Base-by-base conservation (phyloP, 768 basidiomycete species). In the Candolleomyces efflorescens region DNA sequence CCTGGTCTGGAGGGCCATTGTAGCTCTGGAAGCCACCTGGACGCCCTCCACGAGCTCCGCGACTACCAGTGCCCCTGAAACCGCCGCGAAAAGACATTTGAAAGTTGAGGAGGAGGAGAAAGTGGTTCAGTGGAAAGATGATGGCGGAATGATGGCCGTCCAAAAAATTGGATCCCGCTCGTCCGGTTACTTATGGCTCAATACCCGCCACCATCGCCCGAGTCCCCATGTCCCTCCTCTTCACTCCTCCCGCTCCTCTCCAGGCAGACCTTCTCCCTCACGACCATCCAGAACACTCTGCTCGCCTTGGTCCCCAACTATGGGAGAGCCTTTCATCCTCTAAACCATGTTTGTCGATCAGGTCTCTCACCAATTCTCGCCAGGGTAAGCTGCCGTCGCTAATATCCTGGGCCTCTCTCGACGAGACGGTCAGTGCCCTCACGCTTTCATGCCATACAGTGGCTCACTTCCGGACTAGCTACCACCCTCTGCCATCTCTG, bases 1-100 rank as follows among this genome's bases (percentile, higher is more conserved):
- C 89, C 51, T 80, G 80, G 46, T 90, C 89, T 48, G 92, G 92
- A 66, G 92, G 92, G 10, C 92, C 91, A 17, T 74, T 58, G 65
- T 92, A 89, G 45, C 88, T 79, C 59, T 85, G 87, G 61, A 83
- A 79, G 62, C 83, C 87, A 46, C 87, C 87, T 10, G 89, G 77
- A n/a, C 83, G 82, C 46, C 57, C 57, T 43, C 57, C 51, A 13
- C 57, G 50, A 17, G 26, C 27, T 51, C 49, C 49, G 10, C 49
- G 23, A 27, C 49, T 27, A 51, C 49, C 49, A 26, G 26, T 4
- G 49, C 49, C 49, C 27, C 49, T 51, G 18, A 26, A 36, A 17
- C 26, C 20, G 17, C 49, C 49, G 27, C 49, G 49, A 36, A 51
- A 51, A 27, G 49, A 51, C 49, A 51, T 51, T 17, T 51, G 24